phyloP scores from a whole-genome alignment of 192 early-diverging fungal species.

The Podila minutissima region DNA sequence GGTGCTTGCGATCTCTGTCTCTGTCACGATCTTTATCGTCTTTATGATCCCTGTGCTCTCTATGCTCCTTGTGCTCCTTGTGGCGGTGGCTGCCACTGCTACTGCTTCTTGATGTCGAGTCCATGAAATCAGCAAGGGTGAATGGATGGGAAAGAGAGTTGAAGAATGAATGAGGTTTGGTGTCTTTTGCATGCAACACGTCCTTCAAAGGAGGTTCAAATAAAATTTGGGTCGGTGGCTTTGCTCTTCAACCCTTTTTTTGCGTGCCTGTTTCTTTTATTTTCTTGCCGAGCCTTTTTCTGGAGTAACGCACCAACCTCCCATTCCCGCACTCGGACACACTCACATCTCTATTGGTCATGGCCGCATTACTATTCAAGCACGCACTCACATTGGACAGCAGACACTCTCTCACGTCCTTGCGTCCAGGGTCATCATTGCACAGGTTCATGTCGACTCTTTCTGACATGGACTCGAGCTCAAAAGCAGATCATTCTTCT shows the following conservation, averaged over 20 bases:
- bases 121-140: slow-evolving; percentile 14
- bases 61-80: slow-evolving; percentile 8
- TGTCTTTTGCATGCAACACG: background rate
- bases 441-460: background rate
- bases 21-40: slow-evolving; percentile 12
- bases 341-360: background rate
- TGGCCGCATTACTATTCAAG: background rate
- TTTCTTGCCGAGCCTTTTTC: background rate
- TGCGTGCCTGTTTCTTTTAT: too few species aligned
- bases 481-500: background rate
- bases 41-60: background rate
- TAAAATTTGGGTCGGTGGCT: too few species aligned
- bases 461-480: background rate
- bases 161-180: background rate
- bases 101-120: slow-evolving; percentile 28
- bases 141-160: background rate
- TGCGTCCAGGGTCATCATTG: background rate
- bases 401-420: background rate
- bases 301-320: background rate
- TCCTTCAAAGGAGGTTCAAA: background rate
- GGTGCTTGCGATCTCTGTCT: slow-evolving; percentile 2
- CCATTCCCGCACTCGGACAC: background rate
- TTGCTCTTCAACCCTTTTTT: too few species aligned
- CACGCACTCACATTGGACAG: background rate
- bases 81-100: slow-evolving; percentile 11